phyloP scores from a whole-genome alignment of 352 stramenopile species.

The Pelagophyceae sp. region DNA sequence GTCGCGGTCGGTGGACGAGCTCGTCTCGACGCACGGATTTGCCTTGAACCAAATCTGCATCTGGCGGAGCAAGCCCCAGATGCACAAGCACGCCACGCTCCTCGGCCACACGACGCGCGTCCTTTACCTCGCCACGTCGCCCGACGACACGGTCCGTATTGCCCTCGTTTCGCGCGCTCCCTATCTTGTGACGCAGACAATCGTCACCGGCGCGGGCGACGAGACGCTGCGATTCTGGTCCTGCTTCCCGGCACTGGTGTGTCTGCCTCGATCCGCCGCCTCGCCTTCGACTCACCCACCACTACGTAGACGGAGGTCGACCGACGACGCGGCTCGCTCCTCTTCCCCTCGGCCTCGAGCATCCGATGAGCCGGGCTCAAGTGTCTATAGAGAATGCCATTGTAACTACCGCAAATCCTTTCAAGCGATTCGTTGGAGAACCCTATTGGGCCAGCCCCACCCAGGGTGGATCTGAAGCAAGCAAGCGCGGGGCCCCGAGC shows the following conservation, averaged over 20 bases:
- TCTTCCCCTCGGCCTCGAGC: neutral
- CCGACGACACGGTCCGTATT: slow-evolving; percentile 75
- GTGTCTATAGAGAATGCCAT: too few relatives aligned
- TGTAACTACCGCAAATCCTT: too few relatives aligned
- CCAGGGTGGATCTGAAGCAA: too few relatives aligned
- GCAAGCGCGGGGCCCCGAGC: too few relatives aligned
- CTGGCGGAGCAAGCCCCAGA: slow-evolving; percentile 73
- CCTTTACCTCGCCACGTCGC: slow-evolving; percentile 90
- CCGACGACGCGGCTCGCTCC: neutral
- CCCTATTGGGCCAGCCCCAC: too few relatives aligned
- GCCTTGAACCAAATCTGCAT: slow-evolving; percentile 94
- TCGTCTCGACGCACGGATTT: slow-evolving; percentile 97
- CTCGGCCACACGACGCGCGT: slow-evolving; percentile 90
- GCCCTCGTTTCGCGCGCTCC: too few relatives aligned
- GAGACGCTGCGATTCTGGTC: slow-evolving; percentile 96
- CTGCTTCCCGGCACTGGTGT: slow-evolving; percentile 88
- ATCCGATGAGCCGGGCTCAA: neutral
- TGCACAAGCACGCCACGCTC: slow-evolving; percentile 86
- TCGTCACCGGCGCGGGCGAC: slow-evolving; percentile 92
- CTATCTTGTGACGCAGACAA: too few relatives aligned
- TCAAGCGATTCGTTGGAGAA: too few relatives aligned
- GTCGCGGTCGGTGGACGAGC: slow-evolving; percentile 91
- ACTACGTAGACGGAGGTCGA: neutral
- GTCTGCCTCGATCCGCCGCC: too few relatives aligned
- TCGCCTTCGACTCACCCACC: too few relatives aligned